phyloP scores from a whole-genome alignment of 306 rosid genomes.

The Begonia fuchsioides region DNA sequence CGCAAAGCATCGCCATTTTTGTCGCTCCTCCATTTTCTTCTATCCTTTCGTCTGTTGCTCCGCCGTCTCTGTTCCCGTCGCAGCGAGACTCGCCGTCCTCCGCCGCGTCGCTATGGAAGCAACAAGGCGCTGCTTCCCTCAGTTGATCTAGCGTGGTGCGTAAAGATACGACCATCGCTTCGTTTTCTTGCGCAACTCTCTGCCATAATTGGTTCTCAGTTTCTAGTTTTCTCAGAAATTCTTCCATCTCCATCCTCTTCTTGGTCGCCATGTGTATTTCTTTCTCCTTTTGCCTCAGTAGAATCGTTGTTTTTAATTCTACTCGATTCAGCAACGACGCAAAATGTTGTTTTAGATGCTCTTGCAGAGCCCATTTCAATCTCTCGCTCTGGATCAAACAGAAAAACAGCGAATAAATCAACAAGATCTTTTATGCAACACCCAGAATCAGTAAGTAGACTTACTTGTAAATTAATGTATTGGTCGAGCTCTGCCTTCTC shows the following conservation, averaged over 20 bases:
- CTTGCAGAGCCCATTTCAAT: conserved; percentile 27
- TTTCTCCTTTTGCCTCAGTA: conserved; percentile 38
- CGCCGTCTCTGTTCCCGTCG: conserved; percentile 9
- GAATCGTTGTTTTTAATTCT: conserved; percentile 13
- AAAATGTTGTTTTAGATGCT: conserved; percentile 37
- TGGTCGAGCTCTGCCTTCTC: conserved; percentile 39
- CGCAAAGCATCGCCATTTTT: conserved; percentile 27
- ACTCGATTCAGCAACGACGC: conserved; percentile 17
- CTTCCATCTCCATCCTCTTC: conserved; percentile 39
- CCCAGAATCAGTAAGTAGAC: no score
- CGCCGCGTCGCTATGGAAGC: conserved; percentile 10
- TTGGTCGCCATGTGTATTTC: conserved; percentile 29
- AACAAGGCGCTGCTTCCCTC: conserved; percentile 20
- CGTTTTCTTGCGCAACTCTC: conserved; percentile 41
- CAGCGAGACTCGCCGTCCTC: conserved; percentile 57
- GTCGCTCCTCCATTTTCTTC: conserved; percentile 8
- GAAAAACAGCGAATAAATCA: background rate
- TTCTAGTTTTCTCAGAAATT: conserved; percentile 31
- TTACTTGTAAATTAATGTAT: conserved; percentile 42
- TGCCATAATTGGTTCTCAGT: conserved; percentile 48
- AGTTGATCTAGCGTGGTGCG: conserved; percentile 36
- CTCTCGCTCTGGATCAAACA: conserved; percentile 35
- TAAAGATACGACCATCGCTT: conserved; percentile 29
- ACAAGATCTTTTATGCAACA: no score
- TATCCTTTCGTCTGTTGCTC: conserved; percentile 13